Conservation (phyloP, 805 yeast genomes). For the Nakazawaea populi region DNA sequence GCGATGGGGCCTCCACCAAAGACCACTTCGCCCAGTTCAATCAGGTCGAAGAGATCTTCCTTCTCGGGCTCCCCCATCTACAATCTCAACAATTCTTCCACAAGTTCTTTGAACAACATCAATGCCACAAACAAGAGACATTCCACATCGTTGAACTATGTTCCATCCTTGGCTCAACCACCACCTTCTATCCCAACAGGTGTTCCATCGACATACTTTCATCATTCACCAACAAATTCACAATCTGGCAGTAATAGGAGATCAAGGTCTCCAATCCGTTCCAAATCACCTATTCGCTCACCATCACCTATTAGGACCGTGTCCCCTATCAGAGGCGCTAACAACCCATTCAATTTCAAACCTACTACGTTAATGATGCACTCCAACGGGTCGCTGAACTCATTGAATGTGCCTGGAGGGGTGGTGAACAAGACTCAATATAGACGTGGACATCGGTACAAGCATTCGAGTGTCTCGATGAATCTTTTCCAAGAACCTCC, state of each 20-base stretch:
- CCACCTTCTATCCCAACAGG: constrained; percentile 5
- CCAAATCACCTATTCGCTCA: constrained; percentile 21
- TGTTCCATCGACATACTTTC: background rate
- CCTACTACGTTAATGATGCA: constrained; percentile 39
- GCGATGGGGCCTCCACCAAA: background rate
- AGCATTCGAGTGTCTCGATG: constrained; percentile 95
- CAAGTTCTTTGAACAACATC: background rate
- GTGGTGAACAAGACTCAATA: constrained; percentile 46
- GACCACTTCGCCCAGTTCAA: background rate
- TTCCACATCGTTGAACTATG: constrained; percentile 6
- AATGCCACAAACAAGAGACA: background rate
- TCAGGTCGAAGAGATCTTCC: background rate
- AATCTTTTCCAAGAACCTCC: constrained; percentile 93
- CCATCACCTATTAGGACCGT: constrained; percentile 21
- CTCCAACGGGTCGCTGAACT: constrained; percentile 17
- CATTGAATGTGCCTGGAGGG: constrained; percentile 2
- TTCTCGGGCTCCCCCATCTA: constrained; percentile 4
- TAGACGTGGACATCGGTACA: constrained; percentile 92
- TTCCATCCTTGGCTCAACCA: constrained; percentile 6
- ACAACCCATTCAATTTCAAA: constrained; percentile 60
- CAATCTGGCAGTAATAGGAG: constrained; percentile 1
- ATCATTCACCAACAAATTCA: constrained; percentile 2
- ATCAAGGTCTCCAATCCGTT: constrained; percentile 20
- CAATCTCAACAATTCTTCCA: background rate
- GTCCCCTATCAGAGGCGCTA: constrained; percentile 26